Base-by-base conservation (phyloP, 495 filamentous ascomycete genomes). In the Cudoniella acicularis region DNA sequence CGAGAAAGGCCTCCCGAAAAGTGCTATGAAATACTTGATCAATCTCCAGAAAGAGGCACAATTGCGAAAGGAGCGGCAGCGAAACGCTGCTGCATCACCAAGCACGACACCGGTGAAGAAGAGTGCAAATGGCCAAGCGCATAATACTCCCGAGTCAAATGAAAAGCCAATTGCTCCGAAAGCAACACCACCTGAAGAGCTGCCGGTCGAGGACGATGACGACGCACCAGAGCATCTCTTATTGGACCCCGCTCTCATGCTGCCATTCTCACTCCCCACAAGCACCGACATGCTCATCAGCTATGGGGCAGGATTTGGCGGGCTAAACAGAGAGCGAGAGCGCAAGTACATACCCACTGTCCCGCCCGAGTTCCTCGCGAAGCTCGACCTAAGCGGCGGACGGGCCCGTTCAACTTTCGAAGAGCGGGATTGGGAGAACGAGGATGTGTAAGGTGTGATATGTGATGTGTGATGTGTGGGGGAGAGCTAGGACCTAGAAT, bases 301-400 rank as follows among this genome's bases (percentile, higher is more conserved):
- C 62, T 99, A 94, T 66, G 94, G 94, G 9, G 93, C 95, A 24
- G 94, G 94, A 11, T 91, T 96, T 62, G 94, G 94, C 2, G 94
- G 94, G 0, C 78, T 92, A 24, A 96, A 99, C 71, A 80, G 87
- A 52, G 94, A 99, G 70, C 79, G 91, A 46, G 94, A 94, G 69
- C 79, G 90, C 56, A 96, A 96, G 72, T 99, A 97, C 66, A 92
- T 96, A n/a, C 94, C 94, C 2, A 96, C 88, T 0, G 91, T 98
- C 23, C 92, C 95, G 22, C 87, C 92, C 1, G 94, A 99, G 71
- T 96, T 96, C 64, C 73, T 99, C 25, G 87, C 87, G 49, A 95
- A 89, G 73, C 79, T 99, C 30, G 94, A 98, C 76, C 13, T 61
- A 36, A 64, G 52, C 22, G 63, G 63, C 4, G 63, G 66, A 13